These are phyloP conservation scores for Paecilomyces sp. DNA, from an alignment of 2,329 filamentous ascomycete genomes.

Conservation along the genomic window DNA sequence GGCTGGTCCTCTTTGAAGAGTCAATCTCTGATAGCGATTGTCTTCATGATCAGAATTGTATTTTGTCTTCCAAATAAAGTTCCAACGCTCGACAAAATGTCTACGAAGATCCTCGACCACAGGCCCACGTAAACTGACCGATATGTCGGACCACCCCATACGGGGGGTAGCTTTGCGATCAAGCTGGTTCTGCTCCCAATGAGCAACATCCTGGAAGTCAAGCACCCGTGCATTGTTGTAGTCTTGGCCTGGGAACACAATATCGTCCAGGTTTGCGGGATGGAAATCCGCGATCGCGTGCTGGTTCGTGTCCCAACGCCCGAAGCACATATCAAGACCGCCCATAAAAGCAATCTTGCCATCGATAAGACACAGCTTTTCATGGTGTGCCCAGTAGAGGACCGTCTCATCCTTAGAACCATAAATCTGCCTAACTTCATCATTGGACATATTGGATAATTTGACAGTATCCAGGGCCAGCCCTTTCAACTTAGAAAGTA, in stretches of 20 bases:
- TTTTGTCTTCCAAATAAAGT: constrained; percentile 80
- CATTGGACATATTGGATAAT: constrained; percentile 59
- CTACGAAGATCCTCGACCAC: constrained; percentile 66
- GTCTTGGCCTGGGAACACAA: constrained; percentile 82
- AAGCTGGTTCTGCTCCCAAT: constrained; percentile 82
- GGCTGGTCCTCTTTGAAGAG: neutral
- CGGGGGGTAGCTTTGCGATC: constrained; percentile 70
- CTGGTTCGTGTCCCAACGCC: constrained; percentile 80
- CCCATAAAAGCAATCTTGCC: constrained; percentile 82
- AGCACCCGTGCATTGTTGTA: constrained; percentile 84
- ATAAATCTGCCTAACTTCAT: constrained; percentile 71
- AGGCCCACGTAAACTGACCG: constrained; percentile 66
- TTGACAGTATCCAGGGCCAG: constrained; percentile 49
- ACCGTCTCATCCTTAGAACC: constrained; percentile 75
- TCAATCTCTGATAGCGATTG: constrained; percentile 34
- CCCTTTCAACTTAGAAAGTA: constrained; percentile 50
- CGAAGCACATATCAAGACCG: constrained; percentile 80
- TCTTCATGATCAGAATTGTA: constrained; percentile 54
- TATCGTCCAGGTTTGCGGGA: constrained; percentile 65
- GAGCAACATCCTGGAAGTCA: constrained; percentile 69
- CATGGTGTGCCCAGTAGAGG: constrained; percentile 88
- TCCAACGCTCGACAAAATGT: constrained; percentile 85
- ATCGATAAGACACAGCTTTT: constrained; percentile 82
- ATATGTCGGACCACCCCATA: constrained; percentile 91
- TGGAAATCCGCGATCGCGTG: constrained; percentile 82